These are phyloP conservation scores for Sungouiozyma ichnusensis DNA, from an alignment of 805 yeast genomes.

Conservation along the genomic window DNA sequence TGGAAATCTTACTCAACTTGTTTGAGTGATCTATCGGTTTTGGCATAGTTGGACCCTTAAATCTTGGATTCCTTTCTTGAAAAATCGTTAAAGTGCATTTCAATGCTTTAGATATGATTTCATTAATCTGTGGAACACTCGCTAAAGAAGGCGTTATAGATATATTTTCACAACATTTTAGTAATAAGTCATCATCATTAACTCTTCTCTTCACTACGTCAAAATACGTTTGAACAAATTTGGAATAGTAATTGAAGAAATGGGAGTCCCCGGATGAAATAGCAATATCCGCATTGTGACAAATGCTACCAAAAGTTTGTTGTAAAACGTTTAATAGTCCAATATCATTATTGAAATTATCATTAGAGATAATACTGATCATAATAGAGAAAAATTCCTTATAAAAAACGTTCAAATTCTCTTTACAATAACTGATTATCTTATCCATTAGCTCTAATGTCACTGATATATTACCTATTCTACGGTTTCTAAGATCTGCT, in stretches of 20 bases:
- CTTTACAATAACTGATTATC: conserved; percentile 65
- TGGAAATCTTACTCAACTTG: conserved; percentile 25
- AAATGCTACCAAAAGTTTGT: conserved; percentile 38
- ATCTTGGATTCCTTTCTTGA: conserved; percentile 21
- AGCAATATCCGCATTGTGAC: conserved; percentile 46
- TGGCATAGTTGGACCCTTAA: conserved; percentile 8
- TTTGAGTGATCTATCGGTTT: conserved; percentile 8
- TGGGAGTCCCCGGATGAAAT: conserved; percentile 55
- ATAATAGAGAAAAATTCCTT: conserved; percentile 54
- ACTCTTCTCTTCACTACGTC: conserved; percentile 16
- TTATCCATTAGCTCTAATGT: conserved; percentile 61
- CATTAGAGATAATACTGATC: conserved; percentile 33
- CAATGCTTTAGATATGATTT: conserved; percentile 19
- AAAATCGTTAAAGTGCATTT: conserved; percentile 16
- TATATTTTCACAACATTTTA: conserved; percentile 26
- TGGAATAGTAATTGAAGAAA: conserved; percentile 39
- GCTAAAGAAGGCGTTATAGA: conserved; percentile 23
- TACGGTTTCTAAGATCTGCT: conserved; percentile 47
- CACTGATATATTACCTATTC: conserved; percentile 75
- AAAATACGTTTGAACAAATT: conserved; percentile 27
- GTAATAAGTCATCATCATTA: conserved; percentile 21
- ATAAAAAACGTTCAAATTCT: conserved; percentile 78
- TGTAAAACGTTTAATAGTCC: conserved; percentile 45
- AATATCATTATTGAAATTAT: conserved; percentile 42
- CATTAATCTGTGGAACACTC: conserved; percentile 20